Conservation (phyloP, 2,329 filamentous ascomycete species). For the Claviceps spartinae region DNA sequence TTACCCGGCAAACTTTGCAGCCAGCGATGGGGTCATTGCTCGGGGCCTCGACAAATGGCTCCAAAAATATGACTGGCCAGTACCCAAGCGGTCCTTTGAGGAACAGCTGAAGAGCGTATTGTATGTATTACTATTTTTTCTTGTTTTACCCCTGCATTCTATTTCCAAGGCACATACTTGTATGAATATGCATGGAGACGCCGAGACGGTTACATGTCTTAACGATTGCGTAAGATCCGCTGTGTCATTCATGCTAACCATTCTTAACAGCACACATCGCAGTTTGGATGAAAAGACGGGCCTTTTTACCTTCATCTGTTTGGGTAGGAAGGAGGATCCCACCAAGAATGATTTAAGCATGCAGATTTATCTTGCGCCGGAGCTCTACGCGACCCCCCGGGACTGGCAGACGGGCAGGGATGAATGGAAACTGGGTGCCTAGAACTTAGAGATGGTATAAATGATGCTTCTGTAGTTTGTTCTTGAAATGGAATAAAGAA, state of each 20-base stretch:
- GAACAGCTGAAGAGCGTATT: background rate
- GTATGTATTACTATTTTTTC: background rate
- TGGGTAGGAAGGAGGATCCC: background rate
- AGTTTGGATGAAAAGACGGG: background rate
- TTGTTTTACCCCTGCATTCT: background rate
- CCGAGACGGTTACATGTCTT: too few relatives aligned
- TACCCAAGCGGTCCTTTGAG: background rate
- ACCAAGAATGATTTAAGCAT: background rate
- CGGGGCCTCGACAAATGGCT: background rate
- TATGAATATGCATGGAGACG: background rate
- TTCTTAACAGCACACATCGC: background rate
- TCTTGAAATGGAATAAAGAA: too few relatives aligned
- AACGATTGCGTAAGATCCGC: too few relatives aligned
- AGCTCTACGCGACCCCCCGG: background rate
- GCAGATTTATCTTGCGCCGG: background rate
- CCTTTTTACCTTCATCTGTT: background rate
- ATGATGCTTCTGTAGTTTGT: too few relatives aligned
- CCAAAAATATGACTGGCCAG: background rate
- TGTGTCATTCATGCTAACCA: background rate
- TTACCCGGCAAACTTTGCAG: background rate
- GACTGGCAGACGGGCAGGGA: background rate
- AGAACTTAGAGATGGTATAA: too few relatives aligned
- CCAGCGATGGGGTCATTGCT: background rate
- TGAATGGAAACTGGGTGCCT: background rate
- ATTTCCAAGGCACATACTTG: background rate